Evolutionary conservation across 2,329 filamentous ascomycete genomes (phyloP).

Genomic region (Arthrinium phaeospermum): DNA sequence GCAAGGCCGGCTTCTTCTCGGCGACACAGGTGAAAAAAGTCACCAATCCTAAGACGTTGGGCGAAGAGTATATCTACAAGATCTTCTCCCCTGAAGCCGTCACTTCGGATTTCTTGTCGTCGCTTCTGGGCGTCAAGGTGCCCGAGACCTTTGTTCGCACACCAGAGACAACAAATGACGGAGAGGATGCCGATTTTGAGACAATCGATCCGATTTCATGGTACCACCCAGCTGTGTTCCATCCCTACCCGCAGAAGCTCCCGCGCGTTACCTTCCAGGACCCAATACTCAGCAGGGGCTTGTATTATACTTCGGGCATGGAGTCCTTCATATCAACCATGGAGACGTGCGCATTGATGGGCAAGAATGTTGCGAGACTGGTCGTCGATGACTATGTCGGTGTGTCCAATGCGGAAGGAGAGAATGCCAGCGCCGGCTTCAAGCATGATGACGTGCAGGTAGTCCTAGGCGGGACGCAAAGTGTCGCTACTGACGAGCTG

Average conservation of each 20-base stretch:
- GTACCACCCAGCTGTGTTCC: conserved; percentile 78
- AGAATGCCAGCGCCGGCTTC: neutral
- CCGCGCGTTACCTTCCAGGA: conserved; percentile 90
- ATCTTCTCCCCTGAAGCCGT: conserved; percentile 65
- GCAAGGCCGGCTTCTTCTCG: conserved; percentile 82
- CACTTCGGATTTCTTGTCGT: conserved; percentile 58
- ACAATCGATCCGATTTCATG: conserved; percentile 67
- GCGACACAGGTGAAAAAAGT: conserved; percentile 75
- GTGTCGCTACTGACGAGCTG: neutral
- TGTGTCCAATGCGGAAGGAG: neutral
- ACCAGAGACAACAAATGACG: conserved; percentile 24
- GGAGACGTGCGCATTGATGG: conserved; percentile 94
- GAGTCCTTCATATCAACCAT: conserved; percentile 97
- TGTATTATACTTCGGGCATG: conserved; percentile 79
- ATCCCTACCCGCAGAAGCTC: conserved; percentile 85
- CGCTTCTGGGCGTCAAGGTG: conserved; percentile 55
- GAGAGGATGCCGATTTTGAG: conserved; percentile 36
- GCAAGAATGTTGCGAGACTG: conserved; percentile 79
- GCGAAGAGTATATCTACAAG: conserved; percentile 67
- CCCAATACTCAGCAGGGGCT: conserved; percentile 66
- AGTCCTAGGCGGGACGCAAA: neutral
- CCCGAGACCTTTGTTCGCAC: conserved; percentile 45
- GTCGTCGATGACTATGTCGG: conserved; percentile 63
- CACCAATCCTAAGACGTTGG: conserved; percentile 62
- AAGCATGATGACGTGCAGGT: neutral